phyloP scores from a whole-genome alignment of 139 green algal species.

The Yamagishiella unicocca region DNA sequence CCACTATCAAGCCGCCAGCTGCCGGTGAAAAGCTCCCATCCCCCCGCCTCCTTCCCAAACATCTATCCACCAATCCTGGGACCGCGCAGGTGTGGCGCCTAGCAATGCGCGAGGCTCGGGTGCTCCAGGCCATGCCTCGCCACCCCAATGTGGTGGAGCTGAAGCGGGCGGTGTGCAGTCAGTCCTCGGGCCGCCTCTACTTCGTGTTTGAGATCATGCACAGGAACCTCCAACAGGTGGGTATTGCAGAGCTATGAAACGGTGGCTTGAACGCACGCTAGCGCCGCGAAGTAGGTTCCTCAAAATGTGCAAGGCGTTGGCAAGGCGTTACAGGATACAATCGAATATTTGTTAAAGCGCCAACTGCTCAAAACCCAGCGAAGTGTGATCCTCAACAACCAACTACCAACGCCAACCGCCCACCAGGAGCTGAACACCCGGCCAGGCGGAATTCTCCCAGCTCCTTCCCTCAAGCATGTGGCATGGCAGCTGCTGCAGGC shows the following conservation, averaged over 20 bases:
- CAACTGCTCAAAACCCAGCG: too few relatives aligned
- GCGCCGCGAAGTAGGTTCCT: too few relatives aligned
- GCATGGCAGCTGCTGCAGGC: constrained; percentile 28
- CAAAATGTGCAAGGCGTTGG: too few relatives aligned
- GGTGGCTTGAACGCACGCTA: too few relatives aligned
- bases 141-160: neutral
- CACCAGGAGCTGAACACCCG: neutral
- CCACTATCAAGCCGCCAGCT: too few relatives aligned
- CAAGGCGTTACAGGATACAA: too few relatives aligned
- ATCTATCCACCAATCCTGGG: too few relatives aligned
- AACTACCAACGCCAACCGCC: neutral
- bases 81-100: neutral
- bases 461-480: neutral
- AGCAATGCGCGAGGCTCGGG: neutral
- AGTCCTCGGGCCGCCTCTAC: neutral
- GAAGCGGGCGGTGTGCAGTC: neutral
- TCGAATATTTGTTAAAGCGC: too few relatives aligned
- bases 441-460: neutral
- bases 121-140: neutral
- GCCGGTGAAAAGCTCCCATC: too few relatives aligned
- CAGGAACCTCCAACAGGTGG: neutral
- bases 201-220: constrained; percentile 8
- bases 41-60: too few relatives aligned
- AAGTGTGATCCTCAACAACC: too few relatives aligned
- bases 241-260: too few relatives aligned